These are phyloP conservation scores for Suhomyces bokatorum DNA, from an alignment of 1,139 yeast species.

Conservation along the genomic window DNA sequence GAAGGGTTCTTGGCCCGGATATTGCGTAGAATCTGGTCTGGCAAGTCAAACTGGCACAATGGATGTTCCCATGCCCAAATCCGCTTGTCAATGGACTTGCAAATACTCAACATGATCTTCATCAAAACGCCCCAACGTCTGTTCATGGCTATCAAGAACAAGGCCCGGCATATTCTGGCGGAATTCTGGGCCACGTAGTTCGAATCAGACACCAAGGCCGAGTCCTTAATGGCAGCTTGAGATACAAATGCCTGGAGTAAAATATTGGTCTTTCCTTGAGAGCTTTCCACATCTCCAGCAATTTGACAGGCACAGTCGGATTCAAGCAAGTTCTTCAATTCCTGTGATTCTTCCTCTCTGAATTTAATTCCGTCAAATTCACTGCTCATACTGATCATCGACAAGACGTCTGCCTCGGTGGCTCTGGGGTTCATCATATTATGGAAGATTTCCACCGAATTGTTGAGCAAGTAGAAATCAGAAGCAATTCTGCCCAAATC, in stretches of 20 bases:
- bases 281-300: slow-evolving; percentile 71
- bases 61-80: slow-evolving; percentile 95
- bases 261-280: slow-evolving; percentile 86
- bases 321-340: slow-evolving; percentile 63
- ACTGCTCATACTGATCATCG: slow-evolving; percentile 88
- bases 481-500: slow-evolving; percentile 94
- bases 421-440: slow-evolving; percentile 81
- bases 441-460: slow-evolving; percentile 86
- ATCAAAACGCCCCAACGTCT: slow-evolving; percentile 88
- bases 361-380: slow-evolving; percentile 91
- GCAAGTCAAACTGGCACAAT: slow-evolving; percentile 78
- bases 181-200: slow-evolving; percentile 95
- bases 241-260: slow-evolving; percentile 88
- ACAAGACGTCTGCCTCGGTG: slow-evolving; percentile 87
- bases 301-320: slow-evolving; percentile 75
- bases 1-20: slow-evolving; percentile 66
- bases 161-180: slow-evolving; percentile 87
- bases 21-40: slow-evolving; percentile 61
- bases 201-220: slow-evolving; percentile 82
- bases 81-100: slow-evolving; percentile 82
- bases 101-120: slow-evolving; percentile 69
- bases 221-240: slow-evolving; percentile 66
- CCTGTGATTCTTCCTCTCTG: slow-evolving; percentile 83
- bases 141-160: slow-evolving; percentile 81
- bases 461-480: slow-evolving; percentile 84